These are phyloP conservation scores for Phytopythium mirpurense DNA, from an alignment of 352 stramenopile species.

Conservation along the genomic window DNA sequence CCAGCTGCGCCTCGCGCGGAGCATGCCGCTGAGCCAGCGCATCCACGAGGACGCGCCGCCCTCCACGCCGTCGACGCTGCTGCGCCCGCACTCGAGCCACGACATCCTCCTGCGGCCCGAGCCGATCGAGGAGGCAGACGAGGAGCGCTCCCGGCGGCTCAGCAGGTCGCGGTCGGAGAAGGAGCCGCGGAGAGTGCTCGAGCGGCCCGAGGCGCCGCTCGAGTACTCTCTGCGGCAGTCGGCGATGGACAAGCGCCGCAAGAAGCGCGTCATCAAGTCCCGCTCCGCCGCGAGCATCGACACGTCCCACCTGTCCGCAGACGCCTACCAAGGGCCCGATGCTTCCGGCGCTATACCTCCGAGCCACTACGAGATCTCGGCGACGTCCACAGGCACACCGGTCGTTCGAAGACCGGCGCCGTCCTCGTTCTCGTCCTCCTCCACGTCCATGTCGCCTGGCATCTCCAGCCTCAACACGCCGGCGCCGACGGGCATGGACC, in stretches of 20 bases:
- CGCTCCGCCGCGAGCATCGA: slow-evolving; percentile 60
- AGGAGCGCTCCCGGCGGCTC: neutral
- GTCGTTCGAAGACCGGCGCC: neutral
- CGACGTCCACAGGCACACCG: neutral
- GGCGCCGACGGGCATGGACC: slow-evolving; percentile 33
- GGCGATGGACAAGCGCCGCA: slow-evolving; percentile 16
- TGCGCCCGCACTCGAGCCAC: slow-evolving; percentile 29
- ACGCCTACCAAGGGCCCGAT: no score
- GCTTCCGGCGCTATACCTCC: neutral
- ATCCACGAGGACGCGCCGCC: slow-evolving; percentile 39
- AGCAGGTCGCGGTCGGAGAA: neutral
- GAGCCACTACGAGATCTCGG: slow-evolving; percentile 3
- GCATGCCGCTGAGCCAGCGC: slow-evolving; percentile 43
- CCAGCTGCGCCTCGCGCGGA: slow-evolving; percentile 49
- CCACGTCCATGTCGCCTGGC: neutral
- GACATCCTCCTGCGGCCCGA: slow-evolving; percentile 25
- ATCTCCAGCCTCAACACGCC: slow-evolving; percentile 4
- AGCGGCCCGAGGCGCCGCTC: slow-evolving; percentile 1
- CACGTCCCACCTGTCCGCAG: slow-evolving; percentile 21
- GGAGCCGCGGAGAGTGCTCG: neutral
- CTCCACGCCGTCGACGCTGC: slow-evolving; percentile 12
- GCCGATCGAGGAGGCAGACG: slow-evolving; percentile 8
- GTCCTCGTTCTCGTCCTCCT: slow-evolving; percentile 3
- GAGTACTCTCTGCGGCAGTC: slow-evolving; percentile 7
- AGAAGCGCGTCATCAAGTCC: slow-evolving; percentile 38